Conservation (phyloP, 805 yeast genomes). For the Kuraishia molischiana region DNA sequence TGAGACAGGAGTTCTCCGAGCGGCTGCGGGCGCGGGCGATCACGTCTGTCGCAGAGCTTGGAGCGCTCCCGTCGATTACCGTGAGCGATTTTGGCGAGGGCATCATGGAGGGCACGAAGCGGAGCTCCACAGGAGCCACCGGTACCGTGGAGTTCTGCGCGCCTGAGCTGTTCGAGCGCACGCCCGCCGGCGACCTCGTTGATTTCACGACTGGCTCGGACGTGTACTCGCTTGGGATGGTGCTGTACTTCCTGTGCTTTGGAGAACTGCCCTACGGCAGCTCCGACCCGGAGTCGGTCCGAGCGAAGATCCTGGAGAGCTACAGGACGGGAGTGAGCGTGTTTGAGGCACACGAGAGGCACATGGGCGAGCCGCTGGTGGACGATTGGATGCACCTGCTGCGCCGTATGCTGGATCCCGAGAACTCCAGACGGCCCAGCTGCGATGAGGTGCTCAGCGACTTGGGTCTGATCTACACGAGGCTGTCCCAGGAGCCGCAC, state of each 20-base stretch:
- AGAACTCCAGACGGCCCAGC: constrained; percentile 30
- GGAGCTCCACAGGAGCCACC: constrained; percentile 72
- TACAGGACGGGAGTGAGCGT: constrained; percentile 2
- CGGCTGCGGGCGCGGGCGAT: constrained; percentile 12
- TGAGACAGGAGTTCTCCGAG: constrained; percentile 27
- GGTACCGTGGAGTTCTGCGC: constrained; percentile 87
- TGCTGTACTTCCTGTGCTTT: constrained; percentile 66
- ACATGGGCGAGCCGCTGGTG: constrained; percentile 20
- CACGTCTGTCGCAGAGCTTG: constrained; percentile 11
- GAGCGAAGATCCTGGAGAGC: constrained; percentile 12
- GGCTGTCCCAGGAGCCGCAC: no score
- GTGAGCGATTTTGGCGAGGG: constrained; percentile 92
- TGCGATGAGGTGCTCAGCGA: constrained; percentile 27
- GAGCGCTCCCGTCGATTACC: constrained; percentile 51
- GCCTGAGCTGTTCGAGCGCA: constrained; percentile 54
- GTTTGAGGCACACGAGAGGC: neutral
- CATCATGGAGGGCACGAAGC: constrained; percentile 53
- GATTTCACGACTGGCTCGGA: constrained; percentile 70
- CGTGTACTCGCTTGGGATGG: constrained; percentile 76
- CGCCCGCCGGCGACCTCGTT: constrained; percentile 10
- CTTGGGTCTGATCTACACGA: no score
- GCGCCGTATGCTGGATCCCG: constrained; percentile 11
- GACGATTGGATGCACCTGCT: constrained; percentile 22
- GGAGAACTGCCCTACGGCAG: constrained; percentile 55
- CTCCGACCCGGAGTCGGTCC: constrained; percentile 11